phyloP scores from a whole-genome alignment of 306 rosid genomes.

The Boehmeria nivea region DNA sequence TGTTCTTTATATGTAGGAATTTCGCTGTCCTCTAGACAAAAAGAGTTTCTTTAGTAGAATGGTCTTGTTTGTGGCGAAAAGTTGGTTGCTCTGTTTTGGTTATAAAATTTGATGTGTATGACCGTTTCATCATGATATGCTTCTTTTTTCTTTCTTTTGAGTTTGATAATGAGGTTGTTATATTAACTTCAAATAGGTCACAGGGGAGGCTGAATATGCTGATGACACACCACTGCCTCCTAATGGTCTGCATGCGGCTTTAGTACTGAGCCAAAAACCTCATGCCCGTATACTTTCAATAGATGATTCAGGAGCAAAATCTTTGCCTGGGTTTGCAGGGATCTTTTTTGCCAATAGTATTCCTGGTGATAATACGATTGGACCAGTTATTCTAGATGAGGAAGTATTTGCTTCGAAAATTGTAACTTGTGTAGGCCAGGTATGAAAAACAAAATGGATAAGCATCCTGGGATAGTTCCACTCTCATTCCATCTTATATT shows the following conservation, averaged over 20 bases:
- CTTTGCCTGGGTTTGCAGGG: constrained; percentile 72
- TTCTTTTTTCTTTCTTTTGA: not conserved
- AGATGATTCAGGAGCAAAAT: constrained; percentile 56
- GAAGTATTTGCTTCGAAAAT: constrained; percentile 74
- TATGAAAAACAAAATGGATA: constrained; percentile 18
- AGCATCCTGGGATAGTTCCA: not conserved
- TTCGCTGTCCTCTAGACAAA: constrained; percentile 2
- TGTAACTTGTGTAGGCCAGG: constrained; percentile 95
- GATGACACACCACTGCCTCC: constrained; percentile 69
- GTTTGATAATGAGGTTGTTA: constrained; percentile 3
- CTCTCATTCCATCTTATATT: not conserved
- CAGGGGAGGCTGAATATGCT: constrained; percentile 89
- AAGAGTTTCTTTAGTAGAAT: not conserved
- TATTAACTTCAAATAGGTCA: constrained; percentile 49
- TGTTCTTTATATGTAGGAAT: no score
- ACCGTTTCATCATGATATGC: constrained; percentile 9
- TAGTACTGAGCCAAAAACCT: constrained; percentile 76
- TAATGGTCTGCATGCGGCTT: constrained; percentile 79
- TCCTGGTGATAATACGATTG: constrained; percentile 66
- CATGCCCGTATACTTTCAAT: constrained; percentile 78
- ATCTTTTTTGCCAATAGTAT: constrained; percentile 63
- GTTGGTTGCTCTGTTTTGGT: not conserved
- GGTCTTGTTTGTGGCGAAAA: not conserved
- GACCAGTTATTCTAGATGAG: constrained; percentile 70
- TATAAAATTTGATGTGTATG: constrained; percentile 1